Base-by-base conservation (phyloP, 2,329 filamentous ascomycete species). In the Aspergillus thermomutatus region DNA sequence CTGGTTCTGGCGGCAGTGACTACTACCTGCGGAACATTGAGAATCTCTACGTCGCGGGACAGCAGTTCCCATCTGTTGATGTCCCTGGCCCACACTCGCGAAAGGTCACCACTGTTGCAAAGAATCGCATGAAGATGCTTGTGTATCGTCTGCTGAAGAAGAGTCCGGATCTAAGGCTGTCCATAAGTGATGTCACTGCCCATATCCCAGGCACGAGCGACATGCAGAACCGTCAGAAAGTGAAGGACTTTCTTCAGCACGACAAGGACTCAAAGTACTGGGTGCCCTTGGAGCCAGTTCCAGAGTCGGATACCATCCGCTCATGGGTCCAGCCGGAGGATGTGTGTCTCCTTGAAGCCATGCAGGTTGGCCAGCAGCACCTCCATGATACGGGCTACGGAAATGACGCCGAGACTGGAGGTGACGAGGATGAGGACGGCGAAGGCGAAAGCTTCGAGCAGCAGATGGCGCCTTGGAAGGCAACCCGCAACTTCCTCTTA, bases 51-150 rank as follows among this genome's bases (percentile, higher is more conserved):
- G 88, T 91, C 19, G 94, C 96, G 25, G 94, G 94, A 6, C 94
- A 99, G 71, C 89, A 93, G 55, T 92, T 97, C 68, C 94, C 94
- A 1, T 91, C 90, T 0, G 86, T 93, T 28, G 92, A 97, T 67
- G 89, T 99, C 4, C 94, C 94, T 3, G 92, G 92, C 0, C 93
- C 92, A 2, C 92, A 97, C 71, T 95, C 92, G 40, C 84, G 94
- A 59, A 96, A 94, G 73, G 93, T 97, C 28, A 99, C 94, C 0
- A 96, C 95, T 56, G 92, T 93, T n/a, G 88, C 91, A 37, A 99
- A 99, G 79, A 96, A 94, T 74, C 87, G 94, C 37, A 87, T 99
- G 74, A 96, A 94, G 79, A 97, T 97, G 88, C 87, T 99, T 41
- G 90, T 92, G 0, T 97, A 91, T 72, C 89, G 94, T 51, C 87